These are phyloP conservation scores for Apiospora sp. DNA, from an alignment of 2,329 filamentous ascomycete genomes.

Conservation along the genomic window DNA sequence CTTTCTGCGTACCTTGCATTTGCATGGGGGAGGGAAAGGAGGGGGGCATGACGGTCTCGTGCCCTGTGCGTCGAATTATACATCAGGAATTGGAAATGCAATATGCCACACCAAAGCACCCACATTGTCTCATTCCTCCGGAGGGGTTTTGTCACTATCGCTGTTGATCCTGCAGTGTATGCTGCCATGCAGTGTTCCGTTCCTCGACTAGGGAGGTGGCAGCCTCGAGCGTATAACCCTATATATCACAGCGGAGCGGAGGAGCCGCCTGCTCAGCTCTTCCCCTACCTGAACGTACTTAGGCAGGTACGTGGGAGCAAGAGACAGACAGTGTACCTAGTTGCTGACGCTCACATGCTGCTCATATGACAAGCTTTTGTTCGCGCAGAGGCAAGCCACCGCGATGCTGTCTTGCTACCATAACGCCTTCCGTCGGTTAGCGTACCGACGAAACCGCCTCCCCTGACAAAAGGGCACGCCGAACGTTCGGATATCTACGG, in stretches of 20 bases:
- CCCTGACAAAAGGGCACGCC: neutral
- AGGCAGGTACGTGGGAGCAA: neutral
- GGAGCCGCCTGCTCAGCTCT: neutral
- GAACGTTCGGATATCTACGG: constrained; percentile 19
- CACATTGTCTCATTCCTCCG: constrained; percentile 12
- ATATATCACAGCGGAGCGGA: neutral
- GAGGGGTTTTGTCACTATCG: constrained; percentile 6
- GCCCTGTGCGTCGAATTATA: constrained; percentile 12
- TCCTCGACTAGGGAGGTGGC: neutral
- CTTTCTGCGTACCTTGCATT: constrained; percentile 19
- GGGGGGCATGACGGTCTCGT: neutral
- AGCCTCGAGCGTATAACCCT: neutral
- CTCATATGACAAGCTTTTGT: neutral
- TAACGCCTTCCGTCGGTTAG: constrained; percentile 17
- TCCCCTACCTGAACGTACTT: neutral
- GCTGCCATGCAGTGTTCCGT: neutral
- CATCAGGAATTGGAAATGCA: constrained; percentile 2
- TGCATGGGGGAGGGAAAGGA: neutral
- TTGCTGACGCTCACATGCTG: constrained; percentile 16
- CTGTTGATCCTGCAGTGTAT: constrained; percentile 6
- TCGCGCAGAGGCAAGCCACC: neutral
- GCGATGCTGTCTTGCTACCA: neutral
- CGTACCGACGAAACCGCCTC: constrained; percentile 7
- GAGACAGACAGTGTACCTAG: constrained; percentile 17
- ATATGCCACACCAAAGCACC: constrained; percentile 15